Conservation (phyloP, 495 filamentous ascomycete genomes). For the Penicillium malachiteum region DNA sequence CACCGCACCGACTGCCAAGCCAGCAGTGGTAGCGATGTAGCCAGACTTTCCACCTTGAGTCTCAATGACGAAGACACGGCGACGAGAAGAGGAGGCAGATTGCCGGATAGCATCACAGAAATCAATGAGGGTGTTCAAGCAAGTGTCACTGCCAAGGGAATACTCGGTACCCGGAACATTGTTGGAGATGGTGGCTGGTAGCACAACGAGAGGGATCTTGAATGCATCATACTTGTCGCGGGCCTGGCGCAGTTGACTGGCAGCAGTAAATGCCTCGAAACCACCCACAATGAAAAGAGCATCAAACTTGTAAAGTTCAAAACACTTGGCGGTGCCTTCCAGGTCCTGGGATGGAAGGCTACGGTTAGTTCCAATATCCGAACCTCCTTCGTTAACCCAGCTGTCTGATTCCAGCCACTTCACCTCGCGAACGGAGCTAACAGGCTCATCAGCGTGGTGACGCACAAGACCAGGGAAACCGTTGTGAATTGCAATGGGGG, state of each 20-base stretch:
- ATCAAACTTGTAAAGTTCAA: constrained; percentile 84
- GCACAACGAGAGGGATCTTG: constrained; percentile 86
- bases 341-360: constrained; percentile 82
- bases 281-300: constrained; percentile 91
- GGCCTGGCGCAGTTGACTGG: constrained; percentile 80
- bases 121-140: constrained; percentile 89
- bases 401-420: constrained; percentile 90
- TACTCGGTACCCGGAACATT: constrained; percentile 99
- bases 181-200: constrained; percentile 97
- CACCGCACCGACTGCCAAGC: constrained; percentile 84
- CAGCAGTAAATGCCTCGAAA: constrained; percentile 94
- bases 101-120: constrained; percentile 98
- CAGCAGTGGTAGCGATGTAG: constrained; percentile 89
- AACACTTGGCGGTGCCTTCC: constrained; percentile 77
- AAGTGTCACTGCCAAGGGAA: constrained; percentile 94
- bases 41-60: constrained; percentile 94
- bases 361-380: constrained; percentile 97
- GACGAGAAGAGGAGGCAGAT: constrained; percentile 86
- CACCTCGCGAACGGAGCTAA: constrained; percentile 80
- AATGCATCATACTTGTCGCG: constrained; percentile 76
- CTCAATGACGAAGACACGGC: constrained; percentile 95
- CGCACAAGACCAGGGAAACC: constrained; percentile 93
- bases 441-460: constrained; percentile 79
- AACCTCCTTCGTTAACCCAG: constrained; percentile 96
- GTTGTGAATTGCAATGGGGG: constrained; percentile 89